Base-by-base conservation (phyloP, 192 early-diverging fungal species). In the Entomortierella beljakovae region DNA sequence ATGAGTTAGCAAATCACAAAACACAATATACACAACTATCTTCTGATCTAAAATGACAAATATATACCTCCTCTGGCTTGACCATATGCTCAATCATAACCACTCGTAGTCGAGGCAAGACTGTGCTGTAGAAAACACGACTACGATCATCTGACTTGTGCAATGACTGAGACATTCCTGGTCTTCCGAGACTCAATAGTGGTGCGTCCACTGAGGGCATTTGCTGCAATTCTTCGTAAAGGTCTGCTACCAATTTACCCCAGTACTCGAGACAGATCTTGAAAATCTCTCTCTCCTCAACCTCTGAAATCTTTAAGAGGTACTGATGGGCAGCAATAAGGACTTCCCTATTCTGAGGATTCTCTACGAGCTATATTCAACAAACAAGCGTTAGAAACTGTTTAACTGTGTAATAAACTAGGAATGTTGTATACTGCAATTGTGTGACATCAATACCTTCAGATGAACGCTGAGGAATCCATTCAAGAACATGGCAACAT, bases 31-130 rank as follows among this genome's bases (percentile, higher is more conserved):
- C n/a, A n/a, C n/a, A n/a, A n/a, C n/a, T n/a, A n/a, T n/a, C n/a
- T n/a, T n/a, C n/a, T n/a, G n/a, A n/a, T n/a, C n/a, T n/a, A n/a
- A n/a, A n/a, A n/a, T n/a, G n/a, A n/a, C n/a, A n/a, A 16, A 52
- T 33, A 56, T 69, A 52, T 68, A 93, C 94, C 86, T 99, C 98
- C 81, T 99, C 97, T 38, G 98, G 98, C 63, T 95, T 94, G 28
- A 97, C 97, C 98, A 99, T 99, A 57, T 94, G 88, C 70, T 97
- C 96, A 76, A 99, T 99, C 96, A 98, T 97, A 23, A 98, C 96
- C 18, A 92, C 84, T 42, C 98, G 94, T 62, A 99, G 86, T 34
- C 88, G 87, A 2, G 93, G 89, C 33, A 99, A 86, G 23, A 96
- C 82, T 31, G 91, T 87, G 11, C 86, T 80, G 81, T 99, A 99